Conservation (phyloP, 768 basidiomycete species). For the Sistotremastrum niveocremeum region DNA sequence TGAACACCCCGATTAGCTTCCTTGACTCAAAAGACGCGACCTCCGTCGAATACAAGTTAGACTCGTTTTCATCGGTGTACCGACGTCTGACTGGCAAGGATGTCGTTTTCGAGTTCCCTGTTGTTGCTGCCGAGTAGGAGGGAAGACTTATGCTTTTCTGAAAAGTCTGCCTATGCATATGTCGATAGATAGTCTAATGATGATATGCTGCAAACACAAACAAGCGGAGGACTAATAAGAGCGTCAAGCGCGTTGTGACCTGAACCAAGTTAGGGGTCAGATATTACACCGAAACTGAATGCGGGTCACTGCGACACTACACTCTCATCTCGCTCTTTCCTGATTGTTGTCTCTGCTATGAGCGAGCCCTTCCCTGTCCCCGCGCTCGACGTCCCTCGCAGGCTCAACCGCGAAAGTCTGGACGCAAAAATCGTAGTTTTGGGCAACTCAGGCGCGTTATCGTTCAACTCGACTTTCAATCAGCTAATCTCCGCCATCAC, state of each 20-base stretch:
- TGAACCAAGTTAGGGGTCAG: not conserved
- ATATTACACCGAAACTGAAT: not conserved
- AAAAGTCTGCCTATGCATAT: not conserved
- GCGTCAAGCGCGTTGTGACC: too few relatives aligned
- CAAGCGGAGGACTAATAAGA: too few relatives aligned
- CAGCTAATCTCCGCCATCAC: not conserved
- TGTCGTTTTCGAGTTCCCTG: conserved; percentile 87
- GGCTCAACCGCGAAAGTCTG: conserved; percentile 38
- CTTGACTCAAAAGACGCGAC: conserved; percentile 97
- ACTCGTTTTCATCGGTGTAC: conserved; percentile 97
- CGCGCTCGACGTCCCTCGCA: conserved; percentile 33
- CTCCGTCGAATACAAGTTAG: conserved; percentile 98
- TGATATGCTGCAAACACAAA: not conserved
- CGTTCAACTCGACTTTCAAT: conserved; percentile 6
- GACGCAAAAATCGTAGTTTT: conserved; percentile 95
- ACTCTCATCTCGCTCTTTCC: conserved; percentile 18
- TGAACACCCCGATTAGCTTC: conserved; percentile 40
- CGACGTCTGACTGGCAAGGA: conserved; percentile 93
- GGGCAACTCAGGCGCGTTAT: conserved; percentile 54
- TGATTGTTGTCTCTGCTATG: conserved; percentile 19
- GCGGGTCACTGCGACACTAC: too few relatives aligned
- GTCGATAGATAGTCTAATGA: not conserved
- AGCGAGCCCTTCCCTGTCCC: conserved; percentile 19
- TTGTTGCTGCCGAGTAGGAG: conserved; percentile 54
- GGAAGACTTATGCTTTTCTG: conserved; percentile 20